Percentiles rank a stretch among this genome's conserved stretches.
Conservation (phyloP, 352 stramenopile species). For the Globisporangium paroecandrum region DNA sequence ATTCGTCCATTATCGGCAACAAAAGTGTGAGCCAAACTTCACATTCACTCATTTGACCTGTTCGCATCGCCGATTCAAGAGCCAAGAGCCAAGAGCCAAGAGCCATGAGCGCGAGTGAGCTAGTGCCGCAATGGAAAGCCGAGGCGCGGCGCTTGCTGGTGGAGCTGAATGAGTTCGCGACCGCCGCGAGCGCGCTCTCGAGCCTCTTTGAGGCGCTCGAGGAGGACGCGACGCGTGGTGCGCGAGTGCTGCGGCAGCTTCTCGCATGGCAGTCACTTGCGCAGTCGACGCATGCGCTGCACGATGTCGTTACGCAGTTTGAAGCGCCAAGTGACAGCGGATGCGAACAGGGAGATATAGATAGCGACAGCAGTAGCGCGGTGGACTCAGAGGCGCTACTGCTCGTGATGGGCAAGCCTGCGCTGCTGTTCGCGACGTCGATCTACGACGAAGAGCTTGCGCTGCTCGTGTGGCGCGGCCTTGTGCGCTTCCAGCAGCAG, state of each 20-base stretch:
- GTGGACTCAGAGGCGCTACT: conserved; percentile 27
- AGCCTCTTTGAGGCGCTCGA: conserved; percentile 41
- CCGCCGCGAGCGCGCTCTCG: conserved; percentile 38
- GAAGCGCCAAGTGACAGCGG: conserved; percentile 18
- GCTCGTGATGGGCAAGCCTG: conserved; percentile 71
- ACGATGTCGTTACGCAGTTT: conserved; percentile 34
- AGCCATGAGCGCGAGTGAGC: background rate
- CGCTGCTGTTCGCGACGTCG: conserved; percentile 73
- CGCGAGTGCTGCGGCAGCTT: conserved; percentile 35
- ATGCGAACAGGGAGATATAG: background rate
- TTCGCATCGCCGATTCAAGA: background rate
- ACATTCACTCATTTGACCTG: background rate
- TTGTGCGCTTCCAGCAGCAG: conserved; percentile 47
- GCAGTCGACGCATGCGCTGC: conserved; percentile 22
- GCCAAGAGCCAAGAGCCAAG: background rate
- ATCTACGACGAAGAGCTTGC: conserved; percentile 85
- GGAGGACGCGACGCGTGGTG: conserved; percentile 17
- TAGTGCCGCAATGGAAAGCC: conserved; percentile 17
- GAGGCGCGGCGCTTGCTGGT: conserved; percentile 42
- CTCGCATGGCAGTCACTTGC: conserved; percentile 42
- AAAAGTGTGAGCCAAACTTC: background rate
- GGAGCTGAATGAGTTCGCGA: conserved; percentile 61
- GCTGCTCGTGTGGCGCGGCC: conserved; percentile 53
- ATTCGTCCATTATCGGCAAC: background rate
- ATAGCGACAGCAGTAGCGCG: conserved; percentile 12